phyloP scores from a whole-genome alignment of 805 yeast species.

The Ogataea kodamae region DNA sequence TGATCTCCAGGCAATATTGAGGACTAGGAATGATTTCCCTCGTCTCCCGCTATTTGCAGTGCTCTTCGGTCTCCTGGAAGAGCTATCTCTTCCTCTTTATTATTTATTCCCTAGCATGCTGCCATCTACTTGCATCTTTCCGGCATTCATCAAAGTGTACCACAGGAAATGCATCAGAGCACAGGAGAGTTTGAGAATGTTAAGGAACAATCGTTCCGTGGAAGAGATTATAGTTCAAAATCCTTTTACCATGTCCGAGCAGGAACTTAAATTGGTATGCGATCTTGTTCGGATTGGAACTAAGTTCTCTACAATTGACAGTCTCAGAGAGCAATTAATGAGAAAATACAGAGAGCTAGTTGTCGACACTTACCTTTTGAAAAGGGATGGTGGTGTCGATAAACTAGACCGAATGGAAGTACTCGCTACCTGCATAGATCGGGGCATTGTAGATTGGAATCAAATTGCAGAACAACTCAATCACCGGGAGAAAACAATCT shows the following conservation, averaged over 20 bases:
- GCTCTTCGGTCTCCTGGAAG: conserved; percentile 52
- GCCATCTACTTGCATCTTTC: conserved; percentile 61
- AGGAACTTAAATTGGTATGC: conserved; percentile 35
- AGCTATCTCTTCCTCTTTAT: conserved; percentile 51
- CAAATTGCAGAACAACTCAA: conserved; percentile 7
- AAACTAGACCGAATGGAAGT: conserved; percentile 47
- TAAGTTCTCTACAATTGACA: conserved; percentile 29
- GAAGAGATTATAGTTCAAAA: conserved; percentile 37
- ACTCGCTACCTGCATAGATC: conserved; percentile 49
- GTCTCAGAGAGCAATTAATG: conserved; percentile 36
- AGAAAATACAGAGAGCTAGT: conserved; percentile 41
- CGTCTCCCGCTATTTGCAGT: conserved; percentile 60
- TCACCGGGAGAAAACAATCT: conserved; percentile 9
- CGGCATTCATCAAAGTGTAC: conserved; percentile 40
- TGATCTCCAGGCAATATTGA: conserved; percentile 46
- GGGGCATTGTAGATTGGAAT: conserved; percentile 46
- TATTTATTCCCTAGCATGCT: conserved; percentile 51
- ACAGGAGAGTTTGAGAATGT: conserved; percentile 18
- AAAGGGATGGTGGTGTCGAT: conserved; percentile 45
- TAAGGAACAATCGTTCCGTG: conserved; percentile 15
- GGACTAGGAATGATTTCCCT: conserved; percentile 47
- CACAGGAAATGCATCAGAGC: conserved; percentile 31
- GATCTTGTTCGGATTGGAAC: conserved; percentile 33
- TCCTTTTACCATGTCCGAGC: conserved; percentile 44
- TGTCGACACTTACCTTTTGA: conserved; percentile 50